Evolutionary conservation across 2,329 filamentous ascomycete genomes (phyloP), one percentile per base, ranked within the genome.

Genomic region (Bretziella fagacearum): DNA sequence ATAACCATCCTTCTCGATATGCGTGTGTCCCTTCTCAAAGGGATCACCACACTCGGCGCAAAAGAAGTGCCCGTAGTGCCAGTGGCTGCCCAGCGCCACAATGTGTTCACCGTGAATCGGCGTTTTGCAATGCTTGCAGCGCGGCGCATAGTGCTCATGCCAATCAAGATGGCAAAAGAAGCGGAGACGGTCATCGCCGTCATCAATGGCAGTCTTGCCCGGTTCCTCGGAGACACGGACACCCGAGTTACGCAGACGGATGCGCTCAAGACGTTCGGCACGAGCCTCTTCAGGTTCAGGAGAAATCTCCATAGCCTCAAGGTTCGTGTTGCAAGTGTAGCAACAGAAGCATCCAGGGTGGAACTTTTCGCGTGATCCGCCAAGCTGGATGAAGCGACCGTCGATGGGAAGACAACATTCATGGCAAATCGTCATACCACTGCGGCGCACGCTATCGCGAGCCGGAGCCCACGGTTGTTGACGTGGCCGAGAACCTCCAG

Each of bases 161-260:
- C 87, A 98, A 66, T 98, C 91, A n/a, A 98, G 73, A 60, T 96
- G 89, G 63, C 91, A 98, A 66, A 83, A 98, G 71, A 96, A 96
- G 8, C 89, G 78, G 39, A 84, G 65, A 8, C 76, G 69, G 30
- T 74, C 71, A 58, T 89, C 81, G 35, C 81, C 79, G 55, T 89
- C 82, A 53, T 84, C 79, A 2, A 70, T 70, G 62, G 73, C 71
- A 8, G 77, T 79, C 58, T 74, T 66, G 25, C 73, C 74, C 2
- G 77, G 76, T 44, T 71, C 65, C 50, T 83, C 79, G 4, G 75
- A 65, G 8, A 83, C 61, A 1, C 73, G 57, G 53, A 79, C 71
- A 20, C 74, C 76, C 0, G 63, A 63, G 0, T 64, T 68, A 13
- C 81, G 75, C 20, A 73, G 71, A 25, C 64, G 67, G 55, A 87